Conservation (phyloP, 352 stramenopile species). For the Pythium coloratum region DNA sequence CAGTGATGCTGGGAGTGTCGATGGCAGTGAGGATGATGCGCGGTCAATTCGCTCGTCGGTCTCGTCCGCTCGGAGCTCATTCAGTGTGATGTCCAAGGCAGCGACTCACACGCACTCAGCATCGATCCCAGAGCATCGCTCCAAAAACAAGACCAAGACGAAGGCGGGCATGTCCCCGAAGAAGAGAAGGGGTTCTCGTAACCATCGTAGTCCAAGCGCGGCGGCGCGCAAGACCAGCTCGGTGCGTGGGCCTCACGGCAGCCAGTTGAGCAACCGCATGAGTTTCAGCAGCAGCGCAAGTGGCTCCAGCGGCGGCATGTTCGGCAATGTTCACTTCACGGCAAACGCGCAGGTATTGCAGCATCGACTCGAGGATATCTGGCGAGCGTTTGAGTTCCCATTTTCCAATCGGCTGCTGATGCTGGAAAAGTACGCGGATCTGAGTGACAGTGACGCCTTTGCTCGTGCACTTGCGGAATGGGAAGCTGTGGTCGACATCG, state of each 20-base stretch:
- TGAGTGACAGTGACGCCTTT: conserved; percentile 48
- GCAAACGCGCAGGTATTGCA: conserved; percentile 52
- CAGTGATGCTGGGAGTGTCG: conserved; percentile 20
- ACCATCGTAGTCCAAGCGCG: neutral
- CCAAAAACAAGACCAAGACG: neutral
- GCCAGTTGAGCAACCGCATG: conserved; percentile 16
- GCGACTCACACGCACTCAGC: neutral
- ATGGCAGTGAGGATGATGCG: conserved; percentile 23
- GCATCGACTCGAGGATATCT: conserved; percentile 55
- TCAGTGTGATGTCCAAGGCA: conserved; percentile 17
- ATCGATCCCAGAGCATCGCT: neutral
- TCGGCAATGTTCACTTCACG: conserved; percentile 26
- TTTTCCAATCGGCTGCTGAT: conserved; percentile 63
- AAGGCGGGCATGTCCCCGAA: neutral
- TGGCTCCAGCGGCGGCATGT: conserved; percentile 16
- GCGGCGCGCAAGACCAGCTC: neutral
- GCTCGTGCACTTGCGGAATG: conserved; percentile 41
- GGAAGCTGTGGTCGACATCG: conserved; percentile 41
- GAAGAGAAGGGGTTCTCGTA: conserved; percentile 5
- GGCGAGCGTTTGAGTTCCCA: conserved; percentile 55
- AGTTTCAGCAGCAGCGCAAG: conserved; percentile 26
- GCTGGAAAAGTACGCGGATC: conserved; percentile 60
- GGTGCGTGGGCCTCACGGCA: conserved; percentile 14
- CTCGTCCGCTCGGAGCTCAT: conserved; percentile 21
- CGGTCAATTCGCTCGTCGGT: conserved; percentile 18